These are phyloP conservation scores for Filobasidium uniguttulatum DNA, from an alignment of 1,284 basidiomycete genomes.

Conservation along the genomic window DNA sequence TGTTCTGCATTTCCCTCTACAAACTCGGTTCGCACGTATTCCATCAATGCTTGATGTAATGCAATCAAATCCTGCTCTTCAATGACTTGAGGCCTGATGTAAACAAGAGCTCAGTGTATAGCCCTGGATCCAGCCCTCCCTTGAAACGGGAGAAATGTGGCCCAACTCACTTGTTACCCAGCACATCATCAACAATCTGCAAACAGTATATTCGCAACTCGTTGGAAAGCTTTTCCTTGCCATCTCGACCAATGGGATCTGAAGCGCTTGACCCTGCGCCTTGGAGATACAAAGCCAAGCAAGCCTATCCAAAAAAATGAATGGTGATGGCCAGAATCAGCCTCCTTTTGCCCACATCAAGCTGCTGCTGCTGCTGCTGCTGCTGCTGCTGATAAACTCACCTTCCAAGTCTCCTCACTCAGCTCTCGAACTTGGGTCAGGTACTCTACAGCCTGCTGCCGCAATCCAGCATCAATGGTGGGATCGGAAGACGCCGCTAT, in stretches of 20 bases:
- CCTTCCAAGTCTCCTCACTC: constrained; percentile 38
- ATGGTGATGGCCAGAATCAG: no score
- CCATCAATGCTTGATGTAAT: constrained; percentile 33
- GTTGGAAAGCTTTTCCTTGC: constrained; percentile 34
- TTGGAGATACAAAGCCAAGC: constrained; percentile 35
- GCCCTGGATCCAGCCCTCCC: neutral
- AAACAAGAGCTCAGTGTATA: neutral
- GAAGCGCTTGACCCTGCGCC: constrained; percentile 31
- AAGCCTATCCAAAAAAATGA: no score
- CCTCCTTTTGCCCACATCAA: no score
- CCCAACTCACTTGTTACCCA: constrained; percentile 28
- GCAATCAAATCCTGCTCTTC: constrained; percentile 24
- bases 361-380: no score
- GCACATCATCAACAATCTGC: constrained; percentile 35
- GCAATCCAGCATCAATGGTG: constrained; percentile 25
- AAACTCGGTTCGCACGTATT: constrained; percentile 34
- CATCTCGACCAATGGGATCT: constrained; percentile 28
- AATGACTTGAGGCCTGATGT: constrained; percentile 24
- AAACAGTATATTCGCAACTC: constrained; percentile 36
- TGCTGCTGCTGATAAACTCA: constrained; percentile 19
- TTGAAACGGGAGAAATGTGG: neutral
- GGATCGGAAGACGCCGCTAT: constrained; percentile 32
- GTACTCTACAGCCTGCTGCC: constrained; percentile 35
- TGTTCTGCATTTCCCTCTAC: constrained; percentile 35
- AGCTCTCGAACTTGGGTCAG: constrained; percentile 33